Percentiles rank a stretch among this genome's conserved stretches.
Conservation (phyloP, 2,329 filamentous ascomycete genomes). For the Cadophora luteo-olivacea region DNA sequence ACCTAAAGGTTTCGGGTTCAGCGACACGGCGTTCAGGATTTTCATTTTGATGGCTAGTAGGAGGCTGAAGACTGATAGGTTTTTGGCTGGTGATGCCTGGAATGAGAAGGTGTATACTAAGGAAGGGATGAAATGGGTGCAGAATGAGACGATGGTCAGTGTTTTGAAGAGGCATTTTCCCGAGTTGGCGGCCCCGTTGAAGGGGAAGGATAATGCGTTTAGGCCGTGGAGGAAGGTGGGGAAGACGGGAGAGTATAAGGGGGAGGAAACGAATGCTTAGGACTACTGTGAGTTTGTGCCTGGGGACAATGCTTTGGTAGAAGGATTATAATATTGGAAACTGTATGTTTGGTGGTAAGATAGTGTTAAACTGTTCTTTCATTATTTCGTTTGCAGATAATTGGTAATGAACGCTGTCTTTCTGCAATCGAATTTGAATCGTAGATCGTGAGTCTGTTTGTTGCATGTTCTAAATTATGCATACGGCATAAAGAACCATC, state of each 20-base stretch:
- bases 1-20: slow-evolving; percentile 33
- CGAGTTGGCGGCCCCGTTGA: slow-evolving; percentile 25
- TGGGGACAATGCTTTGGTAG: neutral
- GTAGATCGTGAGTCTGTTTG: no score
- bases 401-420: neutral
- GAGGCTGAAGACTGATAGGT: slow-evolving; percentile 30
- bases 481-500: neutral
- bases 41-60: slow-evolving; percentile 32
- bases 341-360: neutral
- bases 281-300: neutral
- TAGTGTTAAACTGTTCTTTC: neutral
- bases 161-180: slow-evolving; percentile 29
- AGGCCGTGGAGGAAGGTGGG: slow-evolving; percentile 29
- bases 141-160: slow-evolving; percentile 27
- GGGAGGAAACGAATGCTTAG: slow-evolving; percentile 29
- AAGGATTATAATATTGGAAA: neutral
- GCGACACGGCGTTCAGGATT: slow-evolving; percentile 30
- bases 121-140: slow-evolving; percentile 29
- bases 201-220: slow-evolving; percentile 30
- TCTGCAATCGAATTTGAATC: neutral
- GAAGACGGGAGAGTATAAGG: slow-evolving; percentile 21
- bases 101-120: slow-evolving; percentile 29
- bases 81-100: slow-evolving; percentile 28
- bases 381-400: neutral
- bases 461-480: no score